Percentiles rank a stretch among this genome's conserved stretches.
Conservation (phyloP, 2,329 filamentous ascomycete species). For the Phaeoacremonium minimum region DNA sequence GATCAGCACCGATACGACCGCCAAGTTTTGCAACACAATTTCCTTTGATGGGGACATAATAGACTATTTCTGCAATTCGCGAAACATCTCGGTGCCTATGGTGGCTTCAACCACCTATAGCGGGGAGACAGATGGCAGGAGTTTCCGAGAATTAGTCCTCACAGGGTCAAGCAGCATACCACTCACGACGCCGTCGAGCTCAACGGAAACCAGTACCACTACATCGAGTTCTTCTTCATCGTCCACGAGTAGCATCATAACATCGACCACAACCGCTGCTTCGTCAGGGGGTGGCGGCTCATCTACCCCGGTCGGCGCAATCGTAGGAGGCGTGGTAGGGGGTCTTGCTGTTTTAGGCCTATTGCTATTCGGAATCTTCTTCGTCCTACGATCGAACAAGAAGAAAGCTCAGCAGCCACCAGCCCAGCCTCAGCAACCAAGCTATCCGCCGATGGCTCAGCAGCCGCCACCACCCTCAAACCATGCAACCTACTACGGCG, state of each 20-base stretch:
- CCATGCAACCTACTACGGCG: neutral
- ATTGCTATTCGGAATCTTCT: constrained; percentile 20
- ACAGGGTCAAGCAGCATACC: constrained; percentile 3
- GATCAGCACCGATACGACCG: constrained; percentile 25
- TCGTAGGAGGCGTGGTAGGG: constrained; percentile 32
- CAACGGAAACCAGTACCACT: constrained; percentile 7
- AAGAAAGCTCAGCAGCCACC: no score
- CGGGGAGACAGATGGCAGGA: constrained; percentile 26
- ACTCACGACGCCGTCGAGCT: constrained; percentile 4
- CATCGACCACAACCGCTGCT: constrained; percentile 5
- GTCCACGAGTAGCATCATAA: constrained; percentile 2
- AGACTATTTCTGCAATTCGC: constrained; percentile 39
- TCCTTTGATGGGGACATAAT: constrained; percentile 32
- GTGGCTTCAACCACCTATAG: constrained; percentile 33
- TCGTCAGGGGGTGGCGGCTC: constrained; percentile 4
- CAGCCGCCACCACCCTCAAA: neutral
- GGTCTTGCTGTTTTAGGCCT: constrained; percentile 27
- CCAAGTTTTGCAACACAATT: constrained; percentile 40
- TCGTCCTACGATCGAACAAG: constrained; percentile 19
- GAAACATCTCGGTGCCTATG: constrained; percentile 25
- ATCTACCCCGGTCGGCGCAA: constrained; percentile 24
- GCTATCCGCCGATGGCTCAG: neutral
- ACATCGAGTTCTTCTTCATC: constrained; percentile 13
- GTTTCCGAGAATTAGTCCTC: constrained; percentile 18
- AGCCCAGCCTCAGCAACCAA: neutral